phyloP scores from a whole-genome alignment of 2,329 filamentous ascomycete genomes.

The Arthroderma sp. region DNA sequence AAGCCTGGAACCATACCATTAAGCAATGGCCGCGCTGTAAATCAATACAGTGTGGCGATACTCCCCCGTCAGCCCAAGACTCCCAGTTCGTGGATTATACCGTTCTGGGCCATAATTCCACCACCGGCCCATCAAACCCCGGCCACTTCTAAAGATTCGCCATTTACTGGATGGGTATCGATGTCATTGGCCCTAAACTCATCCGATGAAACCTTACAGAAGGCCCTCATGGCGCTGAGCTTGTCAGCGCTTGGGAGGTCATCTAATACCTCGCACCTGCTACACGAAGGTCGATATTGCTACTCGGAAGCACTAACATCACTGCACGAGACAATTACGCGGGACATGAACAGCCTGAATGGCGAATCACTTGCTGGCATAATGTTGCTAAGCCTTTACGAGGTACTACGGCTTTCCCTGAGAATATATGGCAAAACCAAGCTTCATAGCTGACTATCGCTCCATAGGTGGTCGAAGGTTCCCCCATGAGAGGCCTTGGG shows the following conservation, averaged over 20 bases:
- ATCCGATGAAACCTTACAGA: neutral
- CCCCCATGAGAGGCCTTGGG: constrained; percentile 2
- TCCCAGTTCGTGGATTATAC: no score
- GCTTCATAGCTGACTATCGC: neutral
- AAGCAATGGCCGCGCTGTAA: no score
- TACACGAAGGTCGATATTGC: neutral
- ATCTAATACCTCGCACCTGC: neutral
- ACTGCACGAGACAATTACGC: neutral
- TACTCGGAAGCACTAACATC: neutral
- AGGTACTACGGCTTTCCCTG: neutral
- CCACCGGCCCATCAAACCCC: no score
- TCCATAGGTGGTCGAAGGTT: constrained; percentile 1
- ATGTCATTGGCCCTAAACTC: neutral
- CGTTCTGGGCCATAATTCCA: no score
- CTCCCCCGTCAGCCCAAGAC: no score
- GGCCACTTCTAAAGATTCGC: neutral
- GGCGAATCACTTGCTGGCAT: constrained; percentile 1
- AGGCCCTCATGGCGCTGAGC: constrained; percentile 1
- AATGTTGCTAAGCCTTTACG: neutral
- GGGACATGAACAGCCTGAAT: neutral
- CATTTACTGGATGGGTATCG: constrained; percentile 1
- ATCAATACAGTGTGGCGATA: no score
- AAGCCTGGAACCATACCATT: no score
- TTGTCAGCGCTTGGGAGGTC: neutral
- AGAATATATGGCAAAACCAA: no score